Percentiles rank a stretch among this genome's conserved stretches.
Conservation (phyloP, 805 yeast species). For the Candida coquimbonensis region DNA sequence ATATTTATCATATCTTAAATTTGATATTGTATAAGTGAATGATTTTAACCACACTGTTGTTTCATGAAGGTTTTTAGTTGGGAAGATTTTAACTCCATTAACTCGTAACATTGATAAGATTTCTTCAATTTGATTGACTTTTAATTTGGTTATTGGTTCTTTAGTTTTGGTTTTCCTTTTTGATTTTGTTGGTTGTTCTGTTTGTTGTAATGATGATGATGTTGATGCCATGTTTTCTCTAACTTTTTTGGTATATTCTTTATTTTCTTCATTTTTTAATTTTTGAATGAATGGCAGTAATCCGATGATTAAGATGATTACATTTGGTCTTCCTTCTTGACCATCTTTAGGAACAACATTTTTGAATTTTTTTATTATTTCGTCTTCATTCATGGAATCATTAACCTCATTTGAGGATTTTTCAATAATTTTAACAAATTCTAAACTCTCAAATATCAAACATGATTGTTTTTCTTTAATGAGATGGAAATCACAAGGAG, state of each 20-base stretch:
- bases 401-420: not conserved
- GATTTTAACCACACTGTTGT: constrained; percentile 46
- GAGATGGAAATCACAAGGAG: constrained; percentile 40
- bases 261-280: constrained; percentile 39
- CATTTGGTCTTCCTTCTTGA: constrained; percentile 7
- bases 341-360: constrained; percentile 1
- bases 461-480: constrained; percentile 37
- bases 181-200: not conserved
- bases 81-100: constrained; percentile 42
- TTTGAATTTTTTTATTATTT: constrained; percentile 16
- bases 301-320: constrained; percentile 43
- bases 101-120: constrained; percentile 41
- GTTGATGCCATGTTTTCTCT: constrained; percentile 20
- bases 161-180: constrained; percentile 4
- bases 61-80: constrained; percentile 40
- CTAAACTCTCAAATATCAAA: constrained; percentile 40
- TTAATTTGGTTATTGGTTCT: constrained; percentile 1
- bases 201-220: not conserved
- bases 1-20: constrained; percentile 45
- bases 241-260: constrained; percentile 34
- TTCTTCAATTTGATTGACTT: constrained; percentile 30
- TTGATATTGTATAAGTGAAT: constrained; percentile 48
- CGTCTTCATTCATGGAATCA: not conserved
- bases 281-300: constrained; percentile 39
- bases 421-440: constrained; percentile 28